Evolutionary conservation across 1,139 yeast species (phyloP), one percentile per base, ranked within the genome.

Genomic region (Pichia norvegensis): DNA sequence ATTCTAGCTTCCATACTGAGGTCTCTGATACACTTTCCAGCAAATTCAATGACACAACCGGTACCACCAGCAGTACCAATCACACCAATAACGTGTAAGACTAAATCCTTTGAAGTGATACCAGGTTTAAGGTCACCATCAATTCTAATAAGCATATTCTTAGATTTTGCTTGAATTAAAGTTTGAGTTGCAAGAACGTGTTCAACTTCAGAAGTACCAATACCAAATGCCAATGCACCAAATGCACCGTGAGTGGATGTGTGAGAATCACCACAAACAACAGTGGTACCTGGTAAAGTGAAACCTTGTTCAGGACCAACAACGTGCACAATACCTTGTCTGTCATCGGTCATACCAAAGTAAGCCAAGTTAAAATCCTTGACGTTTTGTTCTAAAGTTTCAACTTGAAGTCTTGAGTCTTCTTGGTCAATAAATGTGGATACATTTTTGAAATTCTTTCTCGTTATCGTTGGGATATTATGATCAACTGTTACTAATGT

Each of bases 21-120:
- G 52, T 74, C 77, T 64, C 84, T 86, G 58, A 92, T 87, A 49
- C 97, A 97, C 56, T 83, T 79, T 65, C 98, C 98, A 41, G 95
- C 94, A 70, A 90, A 92, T 70, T 92, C 98, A 64, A 92, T 85
- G 49, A 92, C 98, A 60, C 81, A 75, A 47, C 98, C 98, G 48
- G 97, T 92, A 71, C 98, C 98, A 69, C 98, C 98, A 52, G 98
- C 98, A 57, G 98, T 92, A 69, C 98, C 98, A 62, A 92, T 90
- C 46, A 82, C 82, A 56, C 97, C 97, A 62, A 92, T 92, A 41
- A 92, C 95, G 65, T 92, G 97, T 54, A 92, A 76, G 53, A 92
- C 81, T 60, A 92, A 73, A 70, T 92, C 98, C 73, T 92, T 92
- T 37, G 97, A 92, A 27, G 98, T 90, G 64, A 92, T 83, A 46